phyloP scores from a whole-genome alignment of 2,329 filamentous ascomycete species.

The Colletotrichum godetiae region DNA sequence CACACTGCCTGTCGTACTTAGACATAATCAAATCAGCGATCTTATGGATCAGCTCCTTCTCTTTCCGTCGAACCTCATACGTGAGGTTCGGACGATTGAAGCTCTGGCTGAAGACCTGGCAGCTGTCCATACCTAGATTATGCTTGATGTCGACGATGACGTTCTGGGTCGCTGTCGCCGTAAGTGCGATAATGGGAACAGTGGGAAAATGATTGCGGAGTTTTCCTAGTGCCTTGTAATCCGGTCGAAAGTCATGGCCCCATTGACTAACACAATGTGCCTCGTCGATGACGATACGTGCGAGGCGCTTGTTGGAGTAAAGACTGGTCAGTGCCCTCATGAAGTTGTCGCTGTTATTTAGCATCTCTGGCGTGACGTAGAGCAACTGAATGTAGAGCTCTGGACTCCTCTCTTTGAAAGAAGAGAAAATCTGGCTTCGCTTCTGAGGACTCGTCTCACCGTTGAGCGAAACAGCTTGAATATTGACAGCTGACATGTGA shows the following conservation, averaged over 20 bases:
- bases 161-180: slow-evolving; percentile 92
- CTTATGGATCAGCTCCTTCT: slow-evolving; percentile 47
- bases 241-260: slow-evolving; percentile 97
- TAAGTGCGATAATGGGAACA: slow-evolving; percentile 93
- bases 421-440: slow-evolving; percentile 73
- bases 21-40: slow-evolving; percentile 76
- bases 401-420: slow-evolving; percentile 71
- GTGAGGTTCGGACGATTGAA: slow-evolving; percentile 97
- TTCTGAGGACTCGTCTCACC: slow-evolving; percentile 75
- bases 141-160: slow-evolving; percentile 93
- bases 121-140: slow-evolving; percentile 85
- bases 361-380: slow-evolving; percentile 97
- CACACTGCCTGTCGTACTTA: slow-evolving; percentile 78
- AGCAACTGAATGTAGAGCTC: slow-evolving; percentile 86
- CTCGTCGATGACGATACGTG: slow-evolving; percentile 95
- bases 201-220: slow-evolving; percentile 78
- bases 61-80: slow-evolving; percentile 84
- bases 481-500: slow-evolving; percentile 79
- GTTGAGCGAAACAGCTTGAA: slow-evolving; percentile 86
- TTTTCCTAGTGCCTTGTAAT: slow-evolving; percentile 88
- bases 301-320: slow-evolving; percentile 78
- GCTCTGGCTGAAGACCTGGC: slow-evolving; percentile 86
- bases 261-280: slow-evolving; percentile 99
- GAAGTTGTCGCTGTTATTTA: slow-evolving; percentile 82
- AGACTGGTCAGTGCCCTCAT: slow-evolving; percentile 73